Conservation (phyloP, 2,329 filamentous ascomycete species). For the Colletotrichum coccodes region DNA sequence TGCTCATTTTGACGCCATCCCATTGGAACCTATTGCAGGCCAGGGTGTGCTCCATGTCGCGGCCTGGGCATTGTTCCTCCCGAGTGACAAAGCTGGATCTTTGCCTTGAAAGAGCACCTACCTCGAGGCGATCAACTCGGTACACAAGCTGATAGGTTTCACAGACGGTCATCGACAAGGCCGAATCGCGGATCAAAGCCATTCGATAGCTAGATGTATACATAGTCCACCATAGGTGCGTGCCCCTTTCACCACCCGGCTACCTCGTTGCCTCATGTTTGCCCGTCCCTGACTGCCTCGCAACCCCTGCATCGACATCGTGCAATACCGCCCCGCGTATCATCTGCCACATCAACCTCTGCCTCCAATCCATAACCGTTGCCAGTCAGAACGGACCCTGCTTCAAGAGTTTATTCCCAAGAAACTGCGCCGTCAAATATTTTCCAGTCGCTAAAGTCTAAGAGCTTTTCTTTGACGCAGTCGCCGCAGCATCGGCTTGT, state of each 20-base stretch:
- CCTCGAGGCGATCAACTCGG: not conserved
- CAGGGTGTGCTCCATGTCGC: too few relatives aligned
- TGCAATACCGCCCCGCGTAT: slow-evolving; percentile 9
- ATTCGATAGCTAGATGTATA: slow-evolving; percentile 31
- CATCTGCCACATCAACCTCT: not conserved
- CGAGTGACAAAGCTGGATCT: not conserved
- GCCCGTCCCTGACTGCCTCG: not conserved
- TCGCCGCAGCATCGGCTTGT: slow-evolving; percentile 17
- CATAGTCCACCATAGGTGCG: slow-evolving; percentile 24
- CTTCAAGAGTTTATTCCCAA: not conserved
- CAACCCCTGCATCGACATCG: slow-evolving; percentile 2
- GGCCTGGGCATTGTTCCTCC: not conserved
- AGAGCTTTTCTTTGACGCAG: slow-evolving; percentile 15
- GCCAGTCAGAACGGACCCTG: not conserved
- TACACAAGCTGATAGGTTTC: not conserved
- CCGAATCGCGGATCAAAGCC: slow-evolving; percentile 10
- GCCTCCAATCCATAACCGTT: not conserved
- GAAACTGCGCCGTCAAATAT: not conserved
- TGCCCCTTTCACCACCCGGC: slow-evolving; percentile 2
- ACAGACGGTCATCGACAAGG: not conserved
- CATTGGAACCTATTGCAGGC: too few relatives aligned
- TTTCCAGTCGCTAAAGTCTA: not conserved
- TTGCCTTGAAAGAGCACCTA: too few relatives aligned
- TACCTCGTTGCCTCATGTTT: slow-evolving; percentile 12
- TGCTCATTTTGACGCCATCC: not conserved